Conservation (phyloP, 2,329 filamentous ascomycete genomes). For the Intubia oerlemansii region DNA sequence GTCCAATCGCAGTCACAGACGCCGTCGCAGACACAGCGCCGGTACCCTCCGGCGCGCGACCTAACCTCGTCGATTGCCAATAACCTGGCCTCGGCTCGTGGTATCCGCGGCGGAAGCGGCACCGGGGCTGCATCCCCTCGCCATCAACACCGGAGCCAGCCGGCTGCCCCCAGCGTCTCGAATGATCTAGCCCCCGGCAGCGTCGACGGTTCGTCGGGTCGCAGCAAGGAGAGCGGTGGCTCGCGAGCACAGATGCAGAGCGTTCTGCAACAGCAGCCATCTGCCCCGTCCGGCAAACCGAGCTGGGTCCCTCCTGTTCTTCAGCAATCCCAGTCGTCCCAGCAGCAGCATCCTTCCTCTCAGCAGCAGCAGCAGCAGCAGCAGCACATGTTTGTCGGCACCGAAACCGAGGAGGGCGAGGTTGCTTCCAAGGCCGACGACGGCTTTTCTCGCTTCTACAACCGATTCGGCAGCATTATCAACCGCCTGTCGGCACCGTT, state of each 20-base stretch:
- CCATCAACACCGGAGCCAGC: conserved; percentile 40
- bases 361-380: conserved; percentile 11
- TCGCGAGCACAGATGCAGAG: conserved; percentile 31
- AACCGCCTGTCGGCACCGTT: conserved; percentile 76
- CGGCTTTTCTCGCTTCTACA: conserved; percentile 80
- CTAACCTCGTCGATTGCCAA: conserved; percentile 68
- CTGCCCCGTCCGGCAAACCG: too few relatives aligned
- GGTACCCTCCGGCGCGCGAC: conserved; percentile 40
- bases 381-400: conserved; percentile 11
- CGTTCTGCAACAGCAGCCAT: conserved; percentile 27
- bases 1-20: too few relatives aligned
- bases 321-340: conserved; percentile 8
- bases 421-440: conserved; percentile 33
- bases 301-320: conserved; percentile 21
- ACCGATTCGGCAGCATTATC: conserved; percentile 71
- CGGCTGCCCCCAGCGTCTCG: conserved; percentile 50
- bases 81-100: conserved; percentile 68
- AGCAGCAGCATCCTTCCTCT: conserved; percentile 10
- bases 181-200: conserved; percentile 53
- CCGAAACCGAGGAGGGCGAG: conserved; percentile 10
- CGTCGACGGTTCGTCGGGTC: conserved; percentile 24
- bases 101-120: conserved; percentile 31
- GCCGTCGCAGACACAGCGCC: conserved; percentile 11
- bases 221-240: too few relatives aligned
- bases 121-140: conserved; percentile 11